Conservation (phyloP, 768 basidiomycete species). For the Tulasnella sp. region DNA sequence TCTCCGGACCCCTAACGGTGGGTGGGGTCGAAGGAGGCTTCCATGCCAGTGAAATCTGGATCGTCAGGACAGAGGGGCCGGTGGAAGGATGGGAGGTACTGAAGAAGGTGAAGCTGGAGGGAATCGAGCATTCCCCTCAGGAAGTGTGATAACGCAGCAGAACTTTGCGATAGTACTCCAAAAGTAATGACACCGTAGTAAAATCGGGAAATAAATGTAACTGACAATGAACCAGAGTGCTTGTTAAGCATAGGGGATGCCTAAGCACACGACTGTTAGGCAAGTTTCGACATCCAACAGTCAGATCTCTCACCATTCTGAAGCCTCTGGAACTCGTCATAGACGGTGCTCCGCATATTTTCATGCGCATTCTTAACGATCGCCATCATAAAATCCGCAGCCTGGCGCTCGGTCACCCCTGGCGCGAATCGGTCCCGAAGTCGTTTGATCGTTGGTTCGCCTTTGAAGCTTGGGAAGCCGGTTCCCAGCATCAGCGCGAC, state of each 20-base stretch:
- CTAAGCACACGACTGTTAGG: background rate
- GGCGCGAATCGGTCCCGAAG: slow-evolving; percentile 81
- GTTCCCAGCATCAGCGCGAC: slow-evolving; percentile 93
- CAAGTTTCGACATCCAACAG: background rate
- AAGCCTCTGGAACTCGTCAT: slow-evolving; percentile 80
- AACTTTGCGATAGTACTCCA: background rate
- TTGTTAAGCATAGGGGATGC: slow-evolving; percentile 19
- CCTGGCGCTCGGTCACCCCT: slow-evolving; percentile 75
- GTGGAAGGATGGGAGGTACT: slow-evolving; percentile 21
- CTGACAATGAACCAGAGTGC: background rate
- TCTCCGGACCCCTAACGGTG: background rate
- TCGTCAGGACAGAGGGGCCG: slow-evolving; percentile 20
- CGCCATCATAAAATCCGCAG: slow-evolving; percentile 88
- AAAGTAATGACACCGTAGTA: background rate
- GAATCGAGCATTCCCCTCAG: background rate
- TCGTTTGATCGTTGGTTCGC: slow-evolving; percentile 82
- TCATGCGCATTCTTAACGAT: slow-evolving; percentile 89
- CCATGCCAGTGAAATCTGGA: slow-evolving; percentile 19
- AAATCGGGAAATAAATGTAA: slow-evolving; percentile 4
- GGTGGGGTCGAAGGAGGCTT: slow-evolving; percentile 16
- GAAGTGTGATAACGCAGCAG: background rate
- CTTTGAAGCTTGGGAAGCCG: slow-evolving; percentile 93
- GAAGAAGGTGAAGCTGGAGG: slow-evolving; percentile 15
- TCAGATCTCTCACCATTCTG: slow-evolving; percentile 10
- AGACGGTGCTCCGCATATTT: slow-evolving; percentile 85